A percentile compares a stretch with the other conserved stretches of the same genome.
Conservation (phyloP, 2,329 filamentous ascomycete genomes). For the Scedosporium boydii region DNA sequence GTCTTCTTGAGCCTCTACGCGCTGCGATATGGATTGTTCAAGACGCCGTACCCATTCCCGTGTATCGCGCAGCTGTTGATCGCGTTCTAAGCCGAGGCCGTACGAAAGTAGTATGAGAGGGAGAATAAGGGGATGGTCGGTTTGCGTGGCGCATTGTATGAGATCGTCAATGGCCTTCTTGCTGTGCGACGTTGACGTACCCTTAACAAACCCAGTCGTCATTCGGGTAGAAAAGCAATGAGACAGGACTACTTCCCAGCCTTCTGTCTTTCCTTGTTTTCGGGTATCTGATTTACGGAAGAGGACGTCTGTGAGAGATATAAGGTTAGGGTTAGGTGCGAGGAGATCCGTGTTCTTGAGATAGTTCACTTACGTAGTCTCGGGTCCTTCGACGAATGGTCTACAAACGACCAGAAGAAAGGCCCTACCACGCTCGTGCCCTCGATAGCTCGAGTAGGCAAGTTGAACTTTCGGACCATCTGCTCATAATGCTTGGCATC, state of each 20-base stretch:
- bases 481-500: conserved; percentile 36
- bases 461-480: conserved; percentile 45
- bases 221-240: conserved; percentile 44
- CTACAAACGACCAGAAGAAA: conserved; percentile 51
- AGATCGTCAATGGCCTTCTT: conserved; percentile 39
- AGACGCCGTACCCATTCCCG: conserved; percentile 53
- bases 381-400: conserved; percentile 45
- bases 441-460: conserved; percentile 50
- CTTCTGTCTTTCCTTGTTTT: conserved; percentile 53
- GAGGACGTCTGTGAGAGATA: conserved; percentile 38
- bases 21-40: conserved; percentile 52
- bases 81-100: conserved; percentile 45
- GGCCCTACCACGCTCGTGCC: conserved; percentile 50
- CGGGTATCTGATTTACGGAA: conserved; percentile 56
- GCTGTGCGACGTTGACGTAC: conserved; percentile 48
- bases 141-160: conserved; percentile 34
- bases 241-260: conserved; percentile 55
- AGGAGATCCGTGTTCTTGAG: background rate
- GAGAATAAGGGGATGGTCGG: conserved; percentile 49
- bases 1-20: conserved; percentile 46
- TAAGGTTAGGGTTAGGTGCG: background rate
- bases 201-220: conserved; percentile 53
- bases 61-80: conserved; percentile 51
- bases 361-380: conserved; percentile 38
- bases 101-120: conserved; percentile 48